Base-by-base conservation (phyloP, 2,329 filamentous ascomycete species). In the Periglandula ipomoeae region DNA sequence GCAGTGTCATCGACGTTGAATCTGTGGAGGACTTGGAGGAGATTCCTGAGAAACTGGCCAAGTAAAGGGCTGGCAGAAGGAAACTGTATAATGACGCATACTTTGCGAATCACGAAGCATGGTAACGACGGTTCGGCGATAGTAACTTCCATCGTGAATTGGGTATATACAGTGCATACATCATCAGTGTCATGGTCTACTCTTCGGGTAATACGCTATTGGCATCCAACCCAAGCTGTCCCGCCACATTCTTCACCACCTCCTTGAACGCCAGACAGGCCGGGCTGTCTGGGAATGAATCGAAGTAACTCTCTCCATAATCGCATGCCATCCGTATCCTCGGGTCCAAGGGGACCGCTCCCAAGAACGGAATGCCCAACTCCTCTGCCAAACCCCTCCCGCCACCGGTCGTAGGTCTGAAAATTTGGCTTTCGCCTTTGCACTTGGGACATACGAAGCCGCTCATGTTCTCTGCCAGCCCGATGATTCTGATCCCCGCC, bases 381-480 rank as follows among this genome's bases (percentile, higher is more conserved):
- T 97, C 91, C 63, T 85, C 75, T 2, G 93, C 91, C 55, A 98
- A 67, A 38, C 79, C 81, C 49, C 76, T 75, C 2, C 87, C 93
- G 19, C 94, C 93, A 8, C 93, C 93, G 1, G 93, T 98, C 9
- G 87, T 94, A 10, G 93, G 83, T 57, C 82, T 78, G 72, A 98
- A 98, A 44, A 98, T 95, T 64, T 95, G 81, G 59, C 77, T 84
- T 63, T 82, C 73, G 56, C 89, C 82, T 48, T 81, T 87, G 68
- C 93, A 98, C 49, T 87, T 91, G 9, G 90, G 90, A 62, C 93
- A 98, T 47, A 98, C 90, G 59, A 97, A 98, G 3, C 89, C 89
- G 50, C 84, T 88, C 93, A 98, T 98, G 63, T 98, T 98, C 73
- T 98, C 93, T 15, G 95, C 93, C 37, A 98, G 73, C 0, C 93